Evolutionary conservation across 495 filamentous ascomycete species (phyloP), one percentile per base, ranked within the genome.

Genomic region (Penicillium longicatenatum): DNA sequence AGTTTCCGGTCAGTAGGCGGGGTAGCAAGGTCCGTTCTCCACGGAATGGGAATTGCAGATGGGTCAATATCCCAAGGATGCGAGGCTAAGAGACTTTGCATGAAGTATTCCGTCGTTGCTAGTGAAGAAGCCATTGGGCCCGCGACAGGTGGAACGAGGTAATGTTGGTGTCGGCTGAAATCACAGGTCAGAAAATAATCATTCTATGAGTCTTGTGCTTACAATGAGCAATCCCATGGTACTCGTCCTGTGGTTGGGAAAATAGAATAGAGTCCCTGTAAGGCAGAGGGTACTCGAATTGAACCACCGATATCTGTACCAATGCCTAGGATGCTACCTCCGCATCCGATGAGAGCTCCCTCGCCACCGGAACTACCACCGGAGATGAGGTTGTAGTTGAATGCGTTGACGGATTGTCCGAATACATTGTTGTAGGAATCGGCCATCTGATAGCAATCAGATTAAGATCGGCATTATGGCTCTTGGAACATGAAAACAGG

Each of bases 271-370:
- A 91, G 43, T 9, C 83, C 86, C 47, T 84, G 79, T 49, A 83
- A 78, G n/a, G 78, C 81, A 1, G 87, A 83, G 1, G 89, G 89
- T 19, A 75, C 72, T 6, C 86, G 74, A 42, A 89, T 85, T 0
- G 83, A 87, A 3, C 86, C 86, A 26, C 75, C 87, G 52, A 90
- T 83, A 61, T 90, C 87, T 3, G 83, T 85, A 0, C 86, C 87
- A 31, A 90, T 81, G 1, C 88, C 88, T 1, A 89, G 64, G 31
- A 79, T 68, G 29, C 79, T 82, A 1, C 85, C 86, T 12, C 79
- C 63, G 7, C 81, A 62, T 0, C 74, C 83, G 21, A 89, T 53
- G 4, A 89, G 70, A 0, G 86, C 83, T 9, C 77, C 83, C 64
- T 90, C 87, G 33, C 87, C 87, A 4, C 86, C 85, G 5, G 82